Base-by-base conservation (phyloP, 148 eudicot genomes). In the Salicornia ramosissima region DNA sequence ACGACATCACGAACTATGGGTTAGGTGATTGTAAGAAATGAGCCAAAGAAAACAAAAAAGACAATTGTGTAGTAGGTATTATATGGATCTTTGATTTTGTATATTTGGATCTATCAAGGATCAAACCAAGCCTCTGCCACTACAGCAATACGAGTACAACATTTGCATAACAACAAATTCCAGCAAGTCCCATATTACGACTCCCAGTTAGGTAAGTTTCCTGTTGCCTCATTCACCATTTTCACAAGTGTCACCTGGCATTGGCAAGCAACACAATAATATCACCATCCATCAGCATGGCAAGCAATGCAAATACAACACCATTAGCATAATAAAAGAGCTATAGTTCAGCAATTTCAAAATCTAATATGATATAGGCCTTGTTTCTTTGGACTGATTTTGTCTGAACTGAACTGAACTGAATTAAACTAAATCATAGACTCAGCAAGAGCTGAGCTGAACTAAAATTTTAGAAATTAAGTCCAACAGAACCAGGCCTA, bases 151-250 rank as follows among this genome's bases (percentile, higher is more conserved):
- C 5, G 5, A 36, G 8, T n/a, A 60, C 25, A 33, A 60, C 25
- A n/a, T 33, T 60, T 33, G 39, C 64, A 33, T 43, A 60, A 25
- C 4, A 62, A 21, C 4, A 4, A 16, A 40, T 36, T 10, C 28
- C 45, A 62, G 6, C 49, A 45, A 29, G 13, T 53, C 59, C 18
- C 13, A 16, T 4, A 3, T 64, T 63, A 81, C 15, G 79, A 61
- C 40, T 86, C 92, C 97, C 97, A 91, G 76, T 91, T 82, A 1
- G 97, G 96, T 80, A 89, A 83, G 77, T 91, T 91, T 36, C 81
- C 79, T 0, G 96, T 87, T 73, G 97, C 97, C 81, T 91, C 96
- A 78, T 91, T 91, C 81, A 91, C 96, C 97, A 91, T 91, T 68
- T 80, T 89, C 69, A 91, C 97, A 26, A 91, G 85, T 13, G 92